A percentile compares a stretch with the other conserved stretches of the same genome.
phyloP scores from a whole-genome alignment of 2,329 filamentous ascomycete species.

The Exophiala mesophila region DNA sequence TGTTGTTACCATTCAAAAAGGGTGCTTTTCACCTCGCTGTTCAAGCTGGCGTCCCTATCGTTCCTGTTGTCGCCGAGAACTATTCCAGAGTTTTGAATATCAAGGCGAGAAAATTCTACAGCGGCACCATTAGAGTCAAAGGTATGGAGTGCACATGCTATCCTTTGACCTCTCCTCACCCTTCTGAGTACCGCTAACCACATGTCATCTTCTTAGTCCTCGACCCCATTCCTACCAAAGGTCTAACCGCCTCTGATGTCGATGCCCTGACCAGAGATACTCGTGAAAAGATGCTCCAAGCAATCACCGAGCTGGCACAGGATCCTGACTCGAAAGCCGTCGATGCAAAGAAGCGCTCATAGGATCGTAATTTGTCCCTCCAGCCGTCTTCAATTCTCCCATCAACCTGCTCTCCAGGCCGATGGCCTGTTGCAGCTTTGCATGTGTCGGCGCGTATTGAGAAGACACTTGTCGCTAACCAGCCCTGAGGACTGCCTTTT shows the following conservation, averaged over 20 bases:
- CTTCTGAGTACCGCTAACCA: neutral
- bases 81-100: conserved; percentile 68
- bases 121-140: conserved; percentile 69
- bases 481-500: too few species aligned
- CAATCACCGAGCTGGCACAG: conserved; percentile 38
- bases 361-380: conserved; percentile 1
- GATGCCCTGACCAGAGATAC: conserved; percentile 65
- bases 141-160: conserved; percentile 56
- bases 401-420: too few species aligned
- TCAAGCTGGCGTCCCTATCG: conserved; percentile 86
- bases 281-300: conserved; percentile 69
- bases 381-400: too few species aligned
- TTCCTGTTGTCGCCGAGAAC: conserved; percentile 77
- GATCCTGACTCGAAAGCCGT: conserved; percentile 15
- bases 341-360: conserved; percentile 13
- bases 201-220: conserved; percentile 61
- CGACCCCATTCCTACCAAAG: conserved; percentile 71
- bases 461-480: too few species aligned
- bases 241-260: conserved; percentile 69
- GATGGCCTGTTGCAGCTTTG: too few species aligned
- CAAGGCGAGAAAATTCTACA: conserved; percentile 60
- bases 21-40: conserved; percentile 95
- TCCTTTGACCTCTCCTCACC: neutral
- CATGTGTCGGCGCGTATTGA: too few species aligned
- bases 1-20: conserved; percentile 94